Percentiles rank a stretch among this genome's conserved stretches.
Conservation (phyloP, 2,329 filamentous ascomycete species). For the Colletotrichum acutatum region DNA sequence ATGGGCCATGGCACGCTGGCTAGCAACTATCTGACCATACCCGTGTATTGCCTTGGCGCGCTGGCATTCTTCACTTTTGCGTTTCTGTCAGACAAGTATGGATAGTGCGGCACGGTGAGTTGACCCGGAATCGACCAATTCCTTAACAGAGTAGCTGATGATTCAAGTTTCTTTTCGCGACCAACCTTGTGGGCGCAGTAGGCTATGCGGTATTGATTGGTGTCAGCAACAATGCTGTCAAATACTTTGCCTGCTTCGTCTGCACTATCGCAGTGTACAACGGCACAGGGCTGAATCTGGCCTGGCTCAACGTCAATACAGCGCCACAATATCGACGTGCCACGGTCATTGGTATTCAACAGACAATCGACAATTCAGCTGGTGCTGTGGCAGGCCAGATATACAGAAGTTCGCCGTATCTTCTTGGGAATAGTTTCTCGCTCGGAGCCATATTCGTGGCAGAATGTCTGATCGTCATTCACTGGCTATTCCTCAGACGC, state of each 20-base stretch:
- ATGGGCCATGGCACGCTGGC: constrained; percentile 63
- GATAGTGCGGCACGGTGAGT: constrained; percentile 42
- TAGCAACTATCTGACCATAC: constrained; percentile 65
- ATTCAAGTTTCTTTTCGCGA: constrained; percentile 61
- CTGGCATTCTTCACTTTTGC: constrained; percentile 56
- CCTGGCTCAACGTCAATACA: constrained; percentile 58
- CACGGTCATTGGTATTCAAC: constrained; percentile 53
- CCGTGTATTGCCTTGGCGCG: constrained; percentile 63
- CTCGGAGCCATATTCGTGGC: constrained; percentile 42
- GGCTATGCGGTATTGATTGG: constrained; percentile 61
- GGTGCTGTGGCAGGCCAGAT: constrained; percentile 55
- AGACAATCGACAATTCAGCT: constrained; percentile 51
- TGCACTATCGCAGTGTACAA: constrained; percentile 59
- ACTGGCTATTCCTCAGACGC: constrained; percentile 54
- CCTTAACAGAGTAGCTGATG: no score
- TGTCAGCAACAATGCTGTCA: constrained; percentile 58
- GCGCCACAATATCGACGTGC: constrained; percentile 59
- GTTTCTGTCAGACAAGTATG: constrained; percentile 55
- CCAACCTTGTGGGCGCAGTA: constrained; percentile 60
- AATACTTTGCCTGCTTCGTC: constrained; percentile 61
- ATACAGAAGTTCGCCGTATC: constrained; percentile 46
- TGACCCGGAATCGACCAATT: background rate
- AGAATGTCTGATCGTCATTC: constrained; percentile 48
- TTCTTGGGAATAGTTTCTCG: constrained; percentile 41
- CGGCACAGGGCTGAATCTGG: constrained; percentile 57